Percentiles rank a stretch among this genome's conserved stretches.
phyloP scores from a whole-genome alignment of 176 grass and related monocot species.

The Triticum turgidum region DNA sequence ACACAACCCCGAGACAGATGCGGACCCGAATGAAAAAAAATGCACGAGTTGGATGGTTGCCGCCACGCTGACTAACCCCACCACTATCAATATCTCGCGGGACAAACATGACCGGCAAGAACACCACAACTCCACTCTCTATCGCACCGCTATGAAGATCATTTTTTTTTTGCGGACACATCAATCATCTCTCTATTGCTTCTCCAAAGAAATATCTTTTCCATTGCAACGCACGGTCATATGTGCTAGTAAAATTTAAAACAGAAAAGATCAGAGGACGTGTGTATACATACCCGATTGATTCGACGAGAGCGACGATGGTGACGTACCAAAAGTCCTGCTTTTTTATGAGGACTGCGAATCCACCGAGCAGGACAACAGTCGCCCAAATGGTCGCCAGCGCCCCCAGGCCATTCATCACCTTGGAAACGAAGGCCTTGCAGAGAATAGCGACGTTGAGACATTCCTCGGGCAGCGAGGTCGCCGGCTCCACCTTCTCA shows the following conservation, averaged over 20 bases:
- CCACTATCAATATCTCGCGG: too few relatives aligned
- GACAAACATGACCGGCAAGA: too few relatives aligned
- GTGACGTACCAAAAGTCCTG: slow-evolving; percentile 30
- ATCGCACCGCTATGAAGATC: too few relatives aligned
- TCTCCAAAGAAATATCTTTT: too few relatives aligned
- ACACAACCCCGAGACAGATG: too few relatives aligned
- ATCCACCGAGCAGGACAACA: slow-evolving; percentile 22
- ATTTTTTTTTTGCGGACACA: too few relatives aligned
- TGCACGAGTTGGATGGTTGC: too few relatives aligned
- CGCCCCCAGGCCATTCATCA: neutral
- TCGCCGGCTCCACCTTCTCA: neutral
- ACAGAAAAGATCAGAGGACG: neutral
- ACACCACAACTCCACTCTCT: too few relatives aligned
- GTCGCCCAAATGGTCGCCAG: slow-evolving; percentile 23
- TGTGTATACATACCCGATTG: neutral
- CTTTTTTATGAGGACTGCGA: neutral
- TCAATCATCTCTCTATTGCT: too few relatives aligned
- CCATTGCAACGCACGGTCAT: too few relatives aligned
- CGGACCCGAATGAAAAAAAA: too few relatives aligned
- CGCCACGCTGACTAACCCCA: too few relatives aligned
- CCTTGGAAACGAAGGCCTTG: neutral
- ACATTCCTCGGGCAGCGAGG: neutral
- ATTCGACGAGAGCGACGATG: slow-evolving; percentile 16
- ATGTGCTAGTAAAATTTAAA: neutral
- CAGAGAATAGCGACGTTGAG: neutral